Evolutionary conservation across 345 rosid genomes (phyloP).

Genomic region (Camelina neglecta): DNA sequence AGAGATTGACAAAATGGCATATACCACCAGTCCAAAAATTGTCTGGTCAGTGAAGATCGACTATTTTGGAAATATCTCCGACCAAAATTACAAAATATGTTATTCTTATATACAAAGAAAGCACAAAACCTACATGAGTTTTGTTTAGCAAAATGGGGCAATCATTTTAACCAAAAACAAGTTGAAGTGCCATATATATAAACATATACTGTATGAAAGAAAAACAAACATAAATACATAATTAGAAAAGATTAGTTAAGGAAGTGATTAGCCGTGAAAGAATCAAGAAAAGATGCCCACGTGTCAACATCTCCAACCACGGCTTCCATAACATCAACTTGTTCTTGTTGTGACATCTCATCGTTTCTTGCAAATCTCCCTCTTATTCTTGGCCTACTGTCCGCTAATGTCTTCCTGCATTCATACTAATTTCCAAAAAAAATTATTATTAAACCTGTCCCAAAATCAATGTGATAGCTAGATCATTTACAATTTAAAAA

Average conservation of each 20-base stretch:
- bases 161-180: constrained; percentile 31
- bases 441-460: neutral
- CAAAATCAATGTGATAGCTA: neutral
- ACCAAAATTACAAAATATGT: constrained; percentile 18
- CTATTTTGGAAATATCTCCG: neutral
- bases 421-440: constrained; percentile 56
- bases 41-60: constrained; percentile 1
- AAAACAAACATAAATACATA: constrained; percentile 1
- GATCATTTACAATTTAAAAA: neutral
- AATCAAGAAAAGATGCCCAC: constrained; percentile 72
- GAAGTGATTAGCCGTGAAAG: constrained; percentile 57
- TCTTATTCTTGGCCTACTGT: constrained; percentile 91
- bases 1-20: neutral
- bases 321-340: constrained; percentile 47
- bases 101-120: constrained; percentile 38
- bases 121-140: constrained; percentile 33
- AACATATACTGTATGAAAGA: constrained; percentile 3
- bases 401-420: constrained; percentile 96
- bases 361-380: constrained; percentile 93
- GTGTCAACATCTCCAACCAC: constrained; percentile 67
- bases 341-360: constrained; percentile 60
- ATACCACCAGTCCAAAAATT: neutral
- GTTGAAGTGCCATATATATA: constrained; percentile 30
- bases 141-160: constrained; percentile 14
- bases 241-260: constrained; percentile 42